Evolutionary conservation across 2,329 filamentous ascomycete species (phyloP).

Genomic region (Raffaelea arxii): DNA sequence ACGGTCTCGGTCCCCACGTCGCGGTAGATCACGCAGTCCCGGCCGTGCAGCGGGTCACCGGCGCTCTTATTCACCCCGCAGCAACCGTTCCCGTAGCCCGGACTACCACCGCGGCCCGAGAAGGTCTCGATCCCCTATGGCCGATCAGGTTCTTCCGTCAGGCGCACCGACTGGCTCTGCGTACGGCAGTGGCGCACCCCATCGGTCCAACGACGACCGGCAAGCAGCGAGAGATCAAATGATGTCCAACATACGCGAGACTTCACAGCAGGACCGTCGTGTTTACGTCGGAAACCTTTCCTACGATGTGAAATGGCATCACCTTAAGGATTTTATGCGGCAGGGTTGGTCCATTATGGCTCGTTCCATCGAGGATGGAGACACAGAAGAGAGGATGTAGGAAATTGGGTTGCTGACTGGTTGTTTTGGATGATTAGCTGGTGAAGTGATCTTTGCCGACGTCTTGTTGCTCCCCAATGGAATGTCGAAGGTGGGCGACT

Average conservation of each 20-base stretch:
- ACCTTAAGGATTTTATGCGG: slow-evolving; percentile 99
- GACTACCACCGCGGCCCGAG: slow-evolving; percentile 64
- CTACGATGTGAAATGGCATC: slow-evolving; percentile 99
- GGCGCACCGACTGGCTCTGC: slow-evolving; percentile 57
- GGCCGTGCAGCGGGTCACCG: slow-evolving; percentile 53
- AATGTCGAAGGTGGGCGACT: slow-evolving; percentile 99
- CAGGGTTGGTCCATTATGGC: slow-evolving; percentile 63
- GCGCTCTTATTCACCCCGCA: slow-evolving; percentile 70
- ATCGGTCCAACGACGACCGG: slow-evolving; percentile 78
- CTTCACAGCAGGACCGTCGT: slow-evolving; percentile 95
- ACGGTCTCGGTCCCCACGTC: slow-evolving; percentile 69
- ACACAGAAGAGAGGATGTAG: background rate
- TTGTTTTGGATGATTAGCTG: slow-evolving; percentile 50
- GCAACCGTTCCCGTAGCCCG: slow-evolving; percentile 65
- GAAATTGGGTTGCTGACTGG: background rate
- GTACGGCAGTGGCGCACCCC: slow-evolving; percentile 49
- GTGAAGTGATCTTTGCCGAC: slow-evolving; percentile 99
- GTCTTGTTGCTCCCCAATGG: slow-evolving; percentile 99
- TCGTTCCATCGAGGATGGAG: background rate
- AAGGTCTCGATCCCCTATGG: slow-evolving; percentile 82
- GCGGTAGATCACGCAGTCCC: slow-evolving; percentile 76
- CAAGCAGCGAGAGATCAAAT: slow-evolving; percentile 80
- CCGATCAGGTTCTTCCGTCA: slow-evolving; percentile 56
- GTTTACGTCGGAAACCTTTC: slow-evolving; percentile 99
- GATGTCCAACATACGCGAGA: slow-evolving; percentile 90